Conservation (phyloP, 768 basidiomycete genomes). For the Tremella yokohamensis region DNA sequence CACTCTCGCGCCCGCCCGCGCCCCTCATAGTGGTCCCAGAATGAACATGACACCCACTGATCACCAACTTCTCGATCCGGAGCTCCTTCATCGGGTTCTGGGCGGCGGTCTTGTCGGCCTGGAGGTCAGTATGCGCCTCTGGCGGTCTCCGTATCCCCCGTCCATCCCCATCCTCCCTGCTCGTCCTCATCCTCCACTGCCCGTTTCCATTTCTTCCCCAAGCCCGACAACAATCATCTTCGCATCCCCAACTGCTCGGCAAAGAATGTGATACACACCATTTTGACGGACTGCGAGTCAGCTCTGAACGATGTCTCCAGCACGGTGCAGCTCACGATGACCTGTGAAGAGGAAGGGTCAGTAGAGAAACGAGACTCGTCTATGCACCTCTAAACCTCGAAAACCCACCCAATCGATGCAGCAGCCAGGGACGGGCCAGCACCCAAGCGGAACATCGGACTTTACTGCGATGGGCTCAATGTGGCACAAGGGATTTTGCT, state of each 20-base stretch:
- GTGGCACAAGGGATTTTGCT: too few relatives aligned
- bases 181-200: neutral
- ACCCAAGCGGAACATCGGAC: too few relatives aligned
- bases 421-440: too few relatives aligned
- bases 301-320: neutral
- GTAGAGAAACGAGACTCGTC: too few relatives aligned
- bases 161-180: neutral
- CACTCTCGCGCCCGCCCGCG: too few relatives aligned
- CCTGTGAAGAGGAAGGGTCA: too few relatives aligned
- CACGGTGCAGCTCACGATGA: too few relatives aligned
- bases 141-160: neutral
- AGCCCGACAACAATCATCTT: neutral
- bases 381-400: too few relatives aligned
- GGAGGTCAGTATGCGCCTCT: conserved; percentile 2
- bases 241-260: neutral
- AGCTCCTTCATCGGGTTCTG: conserved; percentile 92
- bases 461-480: too few relatives aligned
- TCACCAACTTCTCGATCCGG: conserved; percentile 95
- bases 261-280: neutral
- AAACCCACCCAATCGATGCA: too few relatives aligned
- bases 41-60: conserved; percentile 67
- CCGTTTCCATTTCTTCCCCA: neutral
- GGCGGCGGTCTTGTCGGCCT: conserved; percentile 53
- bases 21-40: neutral
- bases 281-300: conserved; percentile 7